Percentiles rank a stretch among this genome's conserved stretches.
Conservation (phyloP, 2,329 filamentous ascomycete species). For the Microdochium bolleyi region DNA sequence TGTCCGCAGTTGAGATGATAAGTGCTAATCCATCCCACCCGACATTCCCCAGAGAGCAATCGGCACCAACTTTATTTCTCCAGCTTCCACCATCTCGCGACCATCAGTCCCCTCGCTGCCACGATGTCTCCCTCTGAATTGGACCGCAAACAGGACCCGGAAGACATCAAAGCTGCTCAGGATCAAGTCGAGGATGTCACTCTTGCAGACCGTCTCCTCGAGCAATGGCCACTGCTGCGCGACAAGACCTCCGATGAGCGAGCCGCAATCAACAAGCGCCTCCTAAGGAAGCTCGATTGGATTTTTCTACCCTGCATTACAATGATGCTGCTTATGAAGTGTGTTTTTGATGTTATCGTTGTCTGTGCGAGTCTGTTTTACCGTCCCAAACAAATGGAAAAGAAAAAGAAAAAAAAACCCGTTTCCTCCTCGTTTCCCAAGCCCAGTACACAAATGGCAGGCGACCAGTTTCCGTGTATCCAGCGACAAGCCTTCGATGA, state of each 20-base stretch:
- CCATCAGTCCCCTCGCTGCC: neutral
- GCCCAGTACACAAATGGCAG: too few relatives aligned
- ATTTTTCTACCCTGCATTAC: conserved; percentile 17
- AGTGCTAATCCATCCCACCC: too few relatives aligned
- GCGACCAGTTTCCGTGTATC: too few relatives aligned
- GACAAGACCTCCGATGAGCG: conserved; percentile 13
- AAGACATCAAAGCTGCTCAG: neutral
- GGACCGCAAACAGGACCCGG: neutral
- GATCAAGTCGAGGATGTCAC: neutral
- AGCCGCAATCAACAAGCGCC: conserved; percentile 10
- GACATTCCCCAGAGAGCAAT: too few relatives aligned
- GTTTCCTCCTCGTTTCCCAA: too few relatives aligned
- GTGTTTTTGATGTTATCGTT: neutral
- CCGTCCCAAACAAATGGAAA: too few relatives aligned
- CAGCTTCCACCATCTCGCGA: too few relatives aligned
- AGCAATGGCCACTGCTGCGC: conserved; percentile 7
- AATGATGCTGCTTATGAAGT: conserved; percentile 21
- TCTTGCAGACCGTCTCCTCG: conserved; percentile 1
- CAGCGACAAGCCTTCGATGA: too few relatives aligned
- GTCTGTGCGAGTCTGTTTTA: neutral
- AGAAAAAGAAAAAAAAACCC: too few relatives aligned
- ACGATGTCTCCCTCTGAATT: neutral
- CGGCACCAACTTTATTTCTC: too few relatives aligned
- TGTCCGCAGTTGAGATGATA: too few relatives aligned
- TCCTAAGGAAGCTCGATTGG: conserved; percentile 18